A percentile compares a stretch with the other conserved stretches of the same genome.
Evolutionary conservation across 1,284 basidiomycete species (phyloP).

Genomic region (Ganoderma lingzhi): DNA sequence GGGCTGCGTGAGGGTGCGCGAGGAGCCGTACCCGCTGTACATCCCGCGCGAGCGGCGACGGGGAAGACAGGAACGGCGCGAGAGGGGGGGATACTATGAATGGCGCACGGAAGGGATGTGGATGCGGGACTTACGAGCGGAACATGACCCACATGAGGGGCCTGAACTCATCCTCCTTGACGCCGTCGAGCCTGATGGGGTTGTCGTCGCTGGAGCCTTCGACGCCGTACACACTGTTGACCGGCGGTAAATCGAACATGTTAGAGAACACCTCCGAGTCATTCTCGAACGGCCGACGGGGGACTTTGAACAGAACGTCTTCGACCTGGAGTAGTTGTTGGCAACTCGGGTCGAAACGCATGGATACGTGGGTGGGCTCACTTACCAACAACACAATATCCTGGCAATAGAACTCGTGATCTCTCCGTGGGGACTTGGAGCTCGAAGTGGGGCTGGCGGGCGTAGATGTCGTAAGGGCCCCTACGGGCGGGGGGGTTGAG

Average conservation of each 20-base stretch:
- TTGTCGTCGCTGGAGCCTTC: conserved; percentile 21
- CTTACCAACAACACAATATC: conserved; percentile 19
- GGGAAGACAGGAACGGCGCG: neutral
- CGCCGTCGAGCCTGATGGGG: conserved; percentile 13
- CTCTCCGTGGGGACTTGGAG: conserved; percentile 5
- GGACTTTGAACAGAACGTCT: conserved; percentile 18
- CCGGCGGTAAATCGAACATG: conserved; percentile 18
- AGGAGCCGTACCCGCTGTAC: conserved; percentile 15
- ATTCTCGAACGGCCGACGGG: conserved; percentile 23
- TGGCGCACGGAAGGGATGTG: neutral
- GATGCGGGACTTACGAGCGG: conserved; percentile 15
- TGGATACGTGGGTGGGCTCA: neutral
- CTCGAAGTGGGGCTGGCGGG: neutral
- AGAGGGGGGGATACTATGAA: neutral
- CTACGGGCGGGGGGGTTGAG: neutral
- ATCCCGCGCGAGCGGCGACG: neutral
- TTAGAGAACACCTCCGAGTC: conserved; percentile 21
- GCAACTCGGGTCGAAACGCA: neutral
- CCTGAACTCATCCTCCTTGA: conserved; percentile 16
- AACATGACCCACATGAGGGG: conserved; percentile 18
- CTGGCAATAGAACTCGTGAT: conserved; percentile 20
- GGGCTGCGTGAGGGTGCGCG: conserved; percentile 11
- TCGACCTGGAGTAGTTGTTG: conserved; percentile 5
- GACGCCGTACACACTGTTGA: neutral
- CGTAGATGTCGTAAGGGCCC: neutral